Evolutionary conservation across 306 rosid genomes (phyloP), one percentile per base, ranked within the genome.

Genomic region (Benincasa hispida): DNA sequence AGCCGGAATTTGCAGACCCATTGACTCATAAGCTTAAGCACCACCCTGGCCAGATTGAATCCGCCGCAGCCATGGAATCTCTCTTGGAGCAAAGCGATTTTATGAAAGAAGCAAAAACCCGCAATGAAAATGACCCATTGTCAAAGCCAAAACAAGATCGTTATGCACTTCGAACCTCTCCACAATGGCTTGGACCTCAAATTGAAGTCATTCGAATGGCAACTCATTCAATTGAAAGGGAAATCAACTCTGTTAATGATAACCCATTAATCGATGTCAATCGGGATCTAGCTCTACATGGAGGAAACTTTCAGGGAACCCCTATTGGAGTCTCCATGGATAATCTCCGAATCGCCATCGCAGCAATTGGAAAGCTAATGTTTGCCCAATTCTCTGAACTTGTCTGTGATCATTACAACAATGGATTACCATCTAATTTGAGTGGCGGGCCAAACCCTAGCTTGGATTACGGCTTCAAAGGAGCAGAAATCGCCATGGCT

Each of bases 291-390:
- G 86, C 83, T 68, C 79, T 79, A 10, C 86, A 76, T 13, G 83
- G 86, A 13, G 86, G 86, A 30, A 83, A 83, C 51, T 83, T 83
- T 47, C 86, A 83, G n/a, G 86, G 86, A 32, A 83, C 86, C 30
- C 83, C 86, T 30, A 70, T 83, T 11, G 86, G 86, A 6, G 86
- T 83, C 2, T 83, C 86, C 77, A 79, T 83, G 86, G 86, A 83
- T 39, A 83, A 79, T 42, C 57, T 79, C 63, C 74, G 86, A 28
- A 79, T 83, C 30, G 86, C 86, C 34, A 8, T 83, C n/a, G 86
- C 83, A 50, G 86, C 86, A 17, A 79, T 82, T 24, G 85, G 85
- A 14, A 82, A 82, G 72, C 77, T 82, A 45, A 78, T 82, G 82
- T 82, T 82, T 54, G 85, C 85, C 24, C 85, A 82, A 60, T 82